phyloP scores from a whole-genome alignment of 2,329 filamentous ascomycete genomes.

The Xylariaceae sp. region DNA sequence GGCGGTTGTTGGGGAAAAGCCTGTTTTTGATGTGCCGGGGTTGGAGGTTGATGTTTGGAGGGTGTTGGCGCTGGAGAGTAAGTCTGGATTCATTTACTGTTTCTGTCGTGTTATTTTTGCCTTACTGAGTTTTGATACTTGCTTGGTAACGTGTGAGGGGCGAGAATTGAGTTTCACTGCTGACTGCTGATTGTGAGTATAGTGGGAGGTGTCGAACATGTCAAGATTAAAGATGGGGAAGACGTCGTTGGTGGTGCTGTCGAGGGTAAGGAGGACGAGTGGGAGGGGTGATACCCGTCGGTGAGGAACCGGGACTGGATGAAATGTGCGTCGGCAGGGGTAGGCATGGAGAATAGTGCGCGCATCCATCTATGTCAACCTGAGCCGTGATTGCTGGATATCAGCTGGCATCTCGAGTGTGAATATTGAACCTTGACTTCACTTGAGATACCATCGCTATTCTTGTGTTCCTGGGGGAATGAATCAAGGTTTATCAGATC shows the following conservation, averaged over 20 bases:
- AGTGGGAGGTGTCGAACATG: not conserved
- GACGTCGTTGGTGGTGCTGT: conserved; percentile 5
- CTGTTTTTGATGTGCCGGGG: conserved; percentile 15
- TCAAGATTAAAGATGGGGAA: conserved; percentile 17
- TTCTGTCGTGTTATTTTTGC: not conserved
- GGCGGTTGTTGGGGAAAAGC: conserved; percentile 11
- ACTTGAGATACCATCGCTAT: too few relatives aligned
- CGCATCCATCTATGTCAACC: too few relatives aligned
- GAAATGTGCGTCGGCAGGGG: too few relatives aligned
- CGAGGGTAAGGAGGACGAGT: conserved; percentile 13
- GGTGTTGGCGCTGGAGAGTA: conserved; percentile 15
- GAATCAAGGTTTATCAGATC: too few relatives aligned
- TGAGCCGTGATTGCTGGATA: too few relatives aligned
- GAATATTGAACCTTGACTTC: too few relatives aligned
- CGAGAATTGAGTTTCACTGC: too few relatives aligned
- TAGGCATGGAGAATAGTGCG: too few relatives aligned
- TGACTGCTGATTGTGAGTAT: not conserved
- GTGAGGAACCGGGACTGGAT: not conserved
- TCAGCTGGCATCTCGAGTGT: too few relatives aligned
- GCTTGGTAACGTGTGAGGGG: too few relatives aligned
- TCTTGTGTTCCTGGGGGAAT: too few relatives aligned
- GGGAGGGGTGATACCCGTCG: conserved; percentile 7
- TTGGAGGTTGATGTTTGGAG: conserved; percentile 17
- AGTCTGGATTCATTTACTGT: not conserved
- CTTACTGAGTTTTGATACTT: not conserved